Evolutionary conservation across 257 asterid genomes (phyloP).

Genomic region (Solanum bulbocastanum): DNA sequence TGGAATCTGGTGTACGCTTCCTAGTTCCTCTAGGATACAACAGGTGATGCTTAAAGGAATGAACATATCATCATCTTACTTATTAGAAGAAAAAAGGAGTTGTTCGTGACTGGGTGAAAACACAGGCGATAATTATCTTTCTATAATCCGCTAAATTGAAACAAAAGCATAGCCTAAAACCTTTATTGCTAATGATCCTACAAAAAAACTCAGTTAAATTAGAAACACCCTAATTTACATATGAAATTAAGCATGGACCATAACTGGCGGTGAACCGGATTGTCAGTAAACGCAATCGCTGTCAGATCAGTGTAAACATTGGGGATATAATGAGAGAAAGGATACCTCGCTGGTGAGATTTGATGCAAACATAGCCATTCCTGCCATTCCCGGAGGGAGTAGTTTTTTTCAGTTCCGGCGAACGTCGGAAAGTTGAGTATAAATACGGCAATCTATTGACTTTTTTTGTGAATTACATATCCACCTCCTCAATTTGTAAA

Average conservation of each 20-base stretch:
- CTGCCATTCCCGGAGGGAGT: background rate
- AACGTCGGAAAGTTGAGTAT: background rate
- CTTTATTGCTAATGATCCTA: background rate
- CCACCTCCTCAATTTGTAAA: background rate
- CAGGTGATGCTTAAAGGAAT: background rate
- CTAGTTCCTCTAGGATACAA: background rate
- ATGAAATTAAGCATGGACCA: background rate
- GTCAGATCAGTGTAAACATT: background rate
- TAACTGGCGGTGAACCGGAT: background rate
- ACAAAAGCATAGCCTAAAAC: background rate
- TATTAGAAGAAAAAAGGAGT: background rate
- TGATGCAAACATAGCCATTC: slow-evolving; percentile 1
- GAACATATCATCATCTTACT: background rate
- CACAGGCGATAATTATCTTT: background rate
- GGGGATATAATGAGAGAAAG: background rate
- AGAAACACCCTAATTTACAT: background rate
- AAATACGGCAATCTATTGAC: background rate
- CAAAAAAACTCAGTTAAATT: background rate
- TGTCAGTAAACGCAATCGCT: background rate
- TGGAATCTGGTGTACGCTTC: background rate
- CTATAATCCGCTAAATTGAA: background rate
- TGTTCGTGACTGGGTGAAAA: background rate
- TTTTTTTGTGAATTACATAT: background rate
- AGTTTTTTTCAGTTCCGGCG: background rate
- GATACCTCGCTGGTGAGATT: background rate